Conservation (phyloP, 192 early-diverging fungal species). For the Gorgonomyces haynaldii region DNA sequence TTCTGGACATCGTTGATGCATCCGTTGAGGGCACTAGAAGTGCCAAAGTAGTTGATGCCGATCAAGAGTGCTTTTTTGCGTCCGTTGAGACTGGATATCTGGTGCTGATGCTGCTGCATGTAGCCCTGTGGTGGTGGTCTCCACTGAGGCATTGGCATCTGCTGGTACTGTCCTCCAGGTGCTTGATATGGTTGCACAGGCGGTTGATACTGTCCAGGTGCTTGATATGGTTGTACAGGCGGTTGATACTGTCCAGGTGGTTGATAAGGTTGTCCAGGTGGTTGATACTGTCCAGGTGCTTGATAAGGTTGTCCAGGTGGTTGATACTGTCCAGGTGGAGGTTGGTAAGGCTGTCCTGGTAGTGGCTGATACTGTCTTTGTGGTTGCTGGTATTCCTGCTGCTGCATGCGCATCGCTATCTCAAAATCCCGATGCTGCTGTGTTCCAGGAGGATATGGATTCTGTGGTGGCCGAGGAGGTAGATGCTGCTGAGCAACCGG, state of each 20-base stretch:
- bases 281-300: background rate
- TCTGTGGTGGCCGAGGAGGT: too few relatives aligned
- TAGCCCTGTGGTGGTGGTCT: constrained; percentile 10
- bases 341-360: background rate
- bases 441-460: too few relatives aligned
- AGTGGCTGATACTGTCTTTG: background rate
- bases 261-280: background rate
- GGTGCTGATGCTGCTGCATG: constrained; percentile 10
- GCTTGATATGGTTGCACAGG: background rate
- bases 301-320: background rate
- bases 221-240: constrained; percentile 7
- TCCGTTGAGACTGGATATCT: constrained; percentile 17
- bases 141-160: constrained; percentile 6
- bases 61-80: constrained; percentile 62
- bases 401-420: too few relatives aligned
- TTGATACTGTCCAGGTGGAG: background rate
- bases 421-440: too few relatives aligned
- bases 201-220: background rate
- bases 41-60: constrained; percentile 81
- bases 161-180: constrained; percentile 3
- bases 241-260: constrained; percentile 6
- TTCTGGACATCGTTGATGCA: constrained; percentile 43
- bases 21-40: constrained; percentile 36
- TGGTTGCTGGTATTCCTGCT: background rate
- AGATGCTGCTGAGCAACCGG: too few relatives aligned